Evolutionary conservation across 495 filamentous ascomycete genomes (phyloP).

Genomic region (Cercophora newfieldiana): DNA sequence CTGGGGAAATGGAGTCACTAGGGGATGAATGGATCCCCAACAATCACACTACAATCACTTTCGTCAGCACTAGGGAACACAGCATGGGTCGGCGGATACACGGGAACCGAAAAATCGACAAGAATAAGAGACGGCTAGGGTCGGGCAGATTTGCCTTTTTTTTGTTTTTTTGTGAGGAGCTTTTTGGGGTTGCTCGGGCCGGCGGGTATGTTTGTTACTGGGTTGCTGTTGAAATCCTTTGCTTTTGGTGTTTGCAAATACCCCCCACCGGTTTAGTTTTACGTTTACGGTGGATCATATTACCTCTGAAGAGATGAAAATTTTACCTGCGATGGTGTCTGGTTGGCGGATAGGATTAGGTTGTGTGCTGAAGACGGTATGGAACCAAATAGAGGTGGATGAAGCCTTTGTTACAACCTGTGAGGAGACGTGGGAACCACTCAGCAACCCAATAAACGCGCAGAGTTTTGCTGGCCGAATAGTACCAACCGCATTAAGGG

Average conservation of each 20-base stretch:
- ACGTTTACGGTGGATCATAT: not conserved
- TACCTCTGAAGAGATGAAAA: not conserved
- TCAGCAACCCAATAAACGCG: too few relatives aligned
- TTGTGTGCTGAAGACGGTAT: not conserved
- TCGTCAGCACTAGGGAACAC: not conserved
- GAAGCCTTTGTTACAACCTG: too few relatives aligned
- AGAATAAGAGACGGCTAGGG: not conserved
- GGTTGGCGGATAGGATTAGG: not conserved
- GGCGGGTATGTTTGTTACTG: not conserved
- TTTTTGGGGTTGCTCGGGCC: not conserved
- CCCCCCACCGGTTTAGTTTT: not conserved
- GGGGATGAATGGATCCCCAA: not conserved
- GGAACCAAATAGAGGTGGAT: not conserved
- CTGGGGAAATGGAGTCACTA: not conserved
- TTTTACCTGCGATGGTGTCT: not conserved
- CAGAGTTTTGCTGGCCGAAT: too few relatives aligned
- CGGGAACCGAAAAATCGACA: not conserved
- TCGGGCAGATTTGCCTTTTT: not conserved
- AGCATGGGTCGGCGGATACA: not conserved
- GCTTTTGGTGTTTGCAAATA: not conserved
- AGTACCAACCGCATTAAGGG: too few relatives aligned
- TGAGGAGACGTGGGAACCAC: too few relatives aligned
- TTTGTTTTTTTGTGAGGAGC: not conserved
- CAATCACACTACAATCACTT: not conserved
- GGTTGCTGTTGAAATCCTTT: not conserved